Percentiles rank a stretch among this genome's conserved stretches.
phyloP scores from a whole-genome alignment of 257 asterid genomes.

The Solanum verrucosum region DNA sequence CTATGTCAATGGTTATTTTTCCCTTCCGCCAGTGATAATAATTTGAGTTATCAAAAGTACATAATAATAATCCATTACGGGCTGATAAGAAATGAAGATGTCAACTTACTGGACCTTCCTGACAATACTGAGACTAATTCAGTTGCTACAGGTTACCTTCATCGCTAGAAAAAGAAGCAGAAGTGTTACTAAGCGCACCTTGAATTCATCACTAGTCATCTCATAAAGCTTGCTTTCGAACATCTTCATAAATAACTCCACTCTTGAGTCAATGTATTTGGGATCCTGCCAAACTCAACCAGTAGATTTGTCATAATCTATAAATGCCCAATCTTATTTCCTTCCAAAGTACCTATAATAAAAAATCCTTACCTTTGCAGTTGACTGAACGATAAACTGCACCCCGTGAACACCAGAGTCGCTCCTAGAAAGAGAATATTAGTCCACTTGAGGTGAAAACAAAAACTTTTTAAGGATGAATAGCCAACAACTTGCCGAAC shows the following conservation, averaged over 20 bases:
- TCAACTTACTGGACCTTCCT: background rate
- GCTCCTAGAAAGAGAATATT: slow-evolving; percentile 37
- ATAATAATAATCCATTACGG: background rate
- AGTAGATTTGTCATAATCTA: background rate
- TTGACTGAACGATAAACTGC: slow-evolving; percentile 91
- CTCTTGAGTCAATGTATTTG: slow-evolving; percentile 75
- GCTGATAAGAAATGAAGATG: background rate
- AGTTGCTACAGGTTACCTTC: background rate
- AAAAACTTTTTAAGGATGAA: background rate
- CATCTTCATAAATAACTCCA: slow-evolving; percentile 72
- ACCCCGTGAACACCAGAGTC: slow-evolving; percentile 87
- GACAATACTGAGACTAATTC: background rate
- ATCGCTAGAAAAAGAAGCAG: background rate
- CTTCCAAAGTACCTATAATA: background rate
- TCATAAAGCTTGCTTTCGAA: slow-evolving; percentile 80
- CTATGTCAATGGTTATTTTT: background rate
- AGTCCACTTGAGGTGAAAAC: background rate
- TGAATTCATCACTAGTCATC: slow-evolving; percentile 74
- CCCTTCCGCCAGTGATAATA: background rate
- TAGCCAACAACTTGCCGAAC: background rate
- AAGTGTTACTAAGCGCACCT: slow-evolving; percentile 35
- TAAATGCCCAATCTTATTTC: background rate
- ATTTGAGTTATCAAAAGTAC: background rate
- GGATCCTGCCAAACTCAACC: slow-evolving; percentile 65
- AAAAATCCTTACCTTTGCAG: slow-evolving; percentile 47